Evolutionary conservation across 1,284 basidiomycete genomes (phyloP), one percentile per base, ranked within the genome.

Genomic region (Schizophyllum commune): DNA sequence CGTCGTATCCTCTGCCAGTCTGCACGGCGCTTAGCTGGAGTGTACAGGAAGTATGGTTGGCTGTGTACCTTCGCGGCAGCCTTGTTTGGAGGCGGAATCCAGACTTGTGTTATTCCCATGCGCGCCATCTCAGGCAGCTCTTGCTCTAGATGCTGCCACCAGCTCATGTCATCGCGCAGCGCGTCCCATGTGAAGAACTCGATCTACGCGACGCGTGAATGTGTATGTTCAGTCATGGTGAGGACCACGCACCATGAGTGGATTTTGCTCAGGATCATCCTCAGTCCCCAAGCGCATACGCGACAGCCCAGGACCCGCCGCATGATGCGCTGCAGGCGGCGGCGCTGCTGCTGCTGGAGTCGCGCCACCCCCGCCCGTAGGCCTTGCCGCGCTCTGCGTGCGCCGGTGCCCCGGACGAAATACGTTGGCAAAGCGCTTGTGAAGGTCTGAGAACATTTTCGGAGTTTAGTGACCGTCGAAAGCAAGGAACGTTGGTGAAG

Each of bases 121-220:
- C 83, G 78, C 7, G 83, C 83, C 21, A 98, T 81, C 39, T 74
- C 75, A 27, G 90, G 85, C 17, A 89, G 77, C 68, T 95, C 87
- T 8, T 71, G 69, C 68, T 89, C 85, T 57, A 96, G 83, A 74
- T 92, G 86, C 66, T 85, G 83, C 92, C 93, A 98, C 89, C 90
- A 92, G 69, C 83, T 92, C 77, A 82, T 74, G 60, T 72, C 75
- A 55, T 76, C 78, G 68, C 81, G 80, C 52, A 72, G 72, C 59
- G 82, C 79, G 65, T 91, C 83, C 91, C 91, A 93, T 21, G 90
- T 91, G 66, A 92, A 93, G 73, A 90, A 92, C 72, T 93, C 91
- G 32, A 93, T 73, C 91, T 91, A 63, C 39, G 39, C 39, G 39
- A 47, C 39, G 39, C 17, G 39, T 47, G 4, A 47, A 17, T 47